phyloP scores from a whole-genome alignment of 2,329 filamentous ascomycete genomes.

The Paracamarosporium sp. region DNA sequence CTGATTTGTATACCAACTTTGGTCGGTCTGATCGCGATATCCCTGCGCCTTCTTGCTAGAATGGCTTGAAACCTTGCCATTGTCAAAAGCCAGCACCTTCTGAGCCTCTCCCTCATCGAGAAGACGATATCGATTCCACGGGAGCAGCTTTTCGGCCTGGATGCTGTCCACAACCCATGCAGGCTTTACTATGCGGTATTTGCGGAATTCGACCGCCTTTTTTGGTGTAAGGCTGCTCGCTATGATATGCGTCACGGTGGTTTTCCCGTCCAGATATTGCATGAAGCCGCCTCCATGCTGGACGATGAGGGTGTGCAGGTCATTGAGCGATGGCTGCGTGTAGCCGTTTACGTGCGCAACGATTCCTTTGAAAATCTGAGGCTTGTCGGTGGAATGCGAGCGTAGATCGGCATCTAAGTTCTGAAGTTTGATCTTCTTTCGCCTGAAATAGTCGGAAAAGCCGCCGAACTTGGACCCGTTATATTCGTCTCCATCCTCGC shows the following conservation, averaged over 20 bases:
- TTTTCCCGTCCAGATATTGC: conserved; percentile 95
- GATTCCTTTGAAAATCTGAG: conserved; percentile 87
- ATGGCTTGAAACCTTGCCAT: conserved; percentile 72
- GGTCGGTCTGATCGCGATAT: conserved; percentile 82
- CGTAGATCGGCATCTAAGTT: conserved; percentile 88
- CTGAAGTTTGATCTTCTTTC: conserved; percentile 97
- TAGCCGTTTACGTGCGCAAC: conserved; percentile 95
- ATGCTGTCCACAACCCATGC: conserved; percentile 94
- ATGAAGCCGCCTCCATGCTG: conserved; percentile 93
- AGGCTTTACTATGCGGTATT: conserved; percentile 91
- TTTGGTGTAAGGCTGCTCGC: conserved; percentile 89
- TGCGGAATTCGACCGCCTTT: conserved; percentile 85
- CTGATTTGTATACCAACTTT: conserved; percentile 82
- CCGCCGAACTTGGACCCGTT: conserved; percentile 85
- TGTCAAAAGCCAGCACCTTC: conserved; percentile 71
- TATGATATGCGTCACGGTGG: conserved; percentile 93
- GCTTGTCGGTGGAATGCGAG: conserved; percentile 70
- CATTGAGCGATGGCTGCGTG: conserved; percentile 88
- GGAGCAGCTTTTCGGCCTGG: conserved; percentile 76
- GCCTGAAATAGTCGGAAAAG: conserved; percentile 88
- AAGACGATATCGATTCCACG: conserved; percentile 86
- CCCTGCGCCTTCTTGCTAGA: conserved; percentile 64
- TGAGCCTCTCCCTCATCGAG: conserved; percentile 85
- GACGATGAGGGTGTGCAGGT: conserved; percentile 88
- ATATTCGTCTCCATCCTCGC: conserved; percentile 92